Percentiles rank a stretch among this genome's conserved stretches.
phyloP scores from a whole-genome alignment of 495 filamentous ascomycete genomes.

The Darksidea phi region DNA sequence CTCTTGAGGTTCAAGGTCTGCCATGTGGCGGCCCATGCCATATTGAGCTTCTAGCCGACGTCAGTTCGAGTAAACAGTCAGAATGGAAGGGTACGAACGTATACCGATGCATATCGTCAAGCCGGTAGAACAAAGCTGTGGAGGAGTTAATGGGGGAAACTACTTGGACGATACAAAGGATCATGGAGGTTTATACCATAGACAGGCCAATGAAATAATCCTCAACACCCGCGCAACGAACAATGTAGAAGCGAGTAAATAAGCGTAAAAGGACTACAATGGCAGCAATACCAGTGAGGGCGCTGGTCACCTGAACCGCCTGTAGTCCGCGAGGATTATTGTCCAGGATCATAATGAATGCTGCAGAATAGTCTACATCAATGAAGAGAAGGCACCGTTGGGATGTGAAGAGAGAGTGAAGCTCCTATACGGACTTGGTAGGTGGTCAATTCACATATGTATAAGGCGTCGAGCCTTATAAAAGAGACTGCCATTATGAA shows the following conservation, averaged over 20 bases:
- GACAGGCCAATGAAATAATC: conserved; percentile 33
- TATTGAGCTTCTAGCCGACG: conserved; percentile 22
- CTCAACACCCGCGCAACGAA: conserved; percentile 29
- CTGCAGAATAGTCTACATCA: background rate
- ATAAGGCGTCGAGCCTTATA: no score
- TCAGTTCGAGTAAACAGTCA: background rate
- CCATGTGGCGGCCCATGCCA: conserved; percentile 35
- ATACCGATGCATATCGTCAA: conserved; percentile 31
- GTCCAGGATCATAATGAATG: background rate
- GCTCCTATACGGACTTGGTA: background rate
- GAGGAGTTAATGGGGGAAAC: background rate
- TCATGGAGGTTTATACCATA: conserved; percentile 19
- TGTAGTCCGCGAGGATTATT: conserved; percentile 5
- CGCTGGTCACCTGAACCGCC: conserved; percentile 10
- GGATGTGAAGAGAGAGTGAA: background rate
- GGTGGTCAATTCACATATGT: background rate
- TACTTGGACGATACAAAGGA: background rate
- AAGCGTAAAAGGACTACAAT: conserved; percentile 30
- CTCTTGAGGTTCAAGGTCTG: conserved; percentile 2
- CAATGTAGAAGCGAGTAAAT: conserved; percentile 29
- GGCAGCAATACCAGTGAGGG: conserved; percentile 22
- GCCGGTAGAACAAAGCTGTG: conserved; percentile 33
- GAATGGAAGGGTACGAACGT: conserved; percentile 11
- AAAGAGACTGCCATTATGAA: no score
- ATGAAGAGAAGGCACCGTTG: background rate